Evolutionary conservation across 345 rosid species (phyloP).

Genomic region (Euphorbia lathyris): DNA sequence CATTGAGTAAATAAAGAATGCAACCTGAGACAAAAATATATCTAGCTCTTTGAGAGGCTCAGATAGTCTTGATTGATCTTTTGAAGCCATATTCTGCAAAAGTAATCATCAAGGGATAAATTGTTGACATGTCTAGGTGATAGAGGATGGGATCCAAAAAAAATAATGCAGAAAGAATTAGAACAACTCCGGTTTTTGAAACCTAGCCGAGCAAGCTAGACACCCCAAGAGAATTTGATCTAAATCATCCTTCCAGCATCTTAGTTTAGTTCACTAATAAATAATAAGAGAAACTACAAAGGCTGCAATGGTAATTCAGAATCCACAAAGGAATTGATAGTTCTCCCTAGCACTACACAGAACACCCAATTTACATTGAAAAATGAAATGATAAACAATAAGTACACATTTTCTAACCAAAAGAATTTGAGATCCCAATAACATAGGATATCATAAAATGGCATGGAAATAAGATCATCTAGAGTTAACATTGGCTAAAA

Average conservation of each 20-base stretch:
- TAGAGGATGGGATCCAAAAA: background rate
- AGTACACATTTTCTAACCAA: background rate
- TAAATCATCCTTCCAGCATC: background rate
- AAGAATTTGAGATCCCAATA: background rate
- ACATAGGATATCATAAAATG: background rate
- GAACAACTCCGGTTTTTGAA: background rate
- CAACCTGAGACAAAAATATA: conserved; percentile 79
- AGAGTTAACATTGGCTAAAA: background rate
- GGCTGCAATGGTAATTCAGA: background rate
- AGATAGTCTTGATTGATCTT: conserved; percentile 72
- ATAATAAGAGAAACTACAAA: background rate
- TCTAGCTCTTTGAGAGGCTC: conserved; percentile 86
- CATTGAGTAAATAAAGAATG: conserved; percentile 20
- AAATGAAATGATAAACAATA: background rate
- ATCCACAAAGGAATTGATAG: background rate
- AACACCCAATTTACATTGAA: background rate
- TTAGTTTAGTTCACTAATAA: too few species aligned
- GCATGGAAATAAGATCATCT: conserved; percentile 2
- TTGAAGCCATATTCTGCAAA: conserved; percentile 68
- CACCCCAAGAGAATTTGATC: background rate
- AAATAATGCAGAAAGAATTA: background rate
- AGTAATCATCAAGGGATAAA: conserved; percentile 20
- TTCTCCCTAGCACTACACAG: background rate
- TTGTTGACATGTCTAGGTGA: background rate
- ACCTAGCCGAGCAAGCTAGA: background rate